A percentile compares a stretch with the other conserved stretches of the same genome.
These are phyloP conservation scores for Taphrina communis DNA, from an alignment of 1,139 yeast species.

Conservation along the genomic window DNA sequence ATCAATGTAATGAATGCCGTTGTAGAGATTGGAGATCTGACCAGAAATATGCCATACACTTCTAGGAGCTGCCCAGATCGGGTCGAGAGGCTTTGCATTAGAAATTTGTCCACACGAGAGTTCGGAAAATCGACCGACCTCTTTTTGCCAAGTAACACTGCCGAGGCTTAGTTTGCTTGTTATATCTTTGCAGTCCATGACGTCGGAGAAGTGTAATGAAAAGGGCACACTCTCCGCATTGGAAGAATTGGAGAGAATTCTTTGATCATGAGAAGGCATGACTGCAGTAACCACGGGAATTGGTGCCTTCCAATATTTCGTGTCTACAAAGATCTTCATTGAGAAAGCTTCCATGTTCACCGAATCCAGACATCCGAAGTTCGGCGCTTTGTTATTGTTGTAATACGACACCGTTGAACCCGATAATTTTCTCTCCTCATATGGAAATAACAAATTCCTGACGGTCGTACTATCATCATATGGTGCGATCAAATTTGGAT, in stretches of 20 bases:
- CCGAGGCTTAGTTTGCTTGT: conserved; percentile 8
- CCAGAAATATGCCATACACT: conserved; percentile 25
- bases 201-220: conserved; percentile 39
- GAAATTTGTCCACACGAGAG: conserved; percentile 3
- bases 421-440: conserved; percentile 33
- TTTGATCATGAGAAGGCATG: conserved; percentile 37
- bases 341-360: conserved; percentile 36
- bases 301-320: conserved; percentile 33
- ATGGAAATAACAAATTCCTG: conserved; percentile 38
- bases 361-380: conserved; percentile 37
- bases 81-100: conserved; percentile 12
- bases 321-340: conserved; percentile 31
- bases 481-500: conserved; percentile 41
- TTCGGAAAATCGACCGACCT: conserved; percentile 8
- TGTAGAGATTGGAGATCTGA: conserved; percentile 5
- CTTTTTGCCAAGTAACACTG: conserved; percentile 12
- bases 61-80: conserved; percentile 27
- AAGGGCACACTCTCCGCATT: conserved; percentile 11
- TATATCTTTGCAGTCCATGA: conserved; percentile 32
- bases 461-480: conserved; percentile 27
- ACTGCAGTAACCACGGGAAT: conserved; percentile 24
- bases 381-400: conserved; percentile 31
- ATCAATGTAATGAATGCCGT: conserved; percentile 26
- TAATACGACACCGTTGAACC: conserved; percentile 27
- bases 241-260: conserved; percentile 17